phyloP scores from a whole-genome alignment of 352 stramenopile species.

The Pythium vanterpoolii region DNA sequence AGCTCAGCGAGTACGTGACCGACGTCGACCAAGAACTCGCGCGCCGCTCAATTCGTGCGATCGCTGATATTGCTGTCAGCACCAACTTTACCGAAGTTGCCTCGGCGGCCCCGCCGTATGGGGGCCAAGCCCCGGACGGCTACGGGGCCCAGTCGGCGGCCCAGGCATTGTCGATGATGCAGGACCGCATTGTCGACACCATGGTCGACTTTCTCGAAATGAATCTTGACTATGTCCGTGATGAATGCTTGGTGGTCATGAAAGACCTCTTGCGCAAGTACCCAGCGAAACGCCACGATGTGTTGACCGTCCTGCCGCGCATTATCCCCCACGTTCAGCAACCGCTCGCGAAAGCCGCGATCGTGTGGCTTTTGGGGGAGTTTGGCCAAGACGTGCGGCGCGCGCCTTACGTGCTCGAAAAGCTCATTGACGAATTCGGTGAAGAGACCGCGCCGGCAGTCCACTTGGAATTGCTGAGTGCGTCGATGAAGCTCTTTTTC shows the following conservation, averaged over 20 bases:
- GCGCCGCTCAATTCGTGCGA: constrained; percentile 90
- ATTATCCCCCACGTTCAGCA: constrained; percentile 76
- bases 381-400: constrained; percentile 92
- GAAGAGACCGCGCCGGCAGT: constrained; percentile 87
- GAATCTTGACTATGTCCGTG: constrained; percentile 94
- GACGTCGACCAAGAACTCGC: constrained; percentile 93
- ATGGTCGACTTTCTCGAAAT: constrained; percentile 97
- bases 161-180: constrained; percentile 67
- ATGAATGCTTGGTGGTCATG: constrained; percentile 96
- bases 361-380: constrained; percentile 97
- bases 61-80: constrained; percentile 91
- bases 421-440: constrained; percentile 92
- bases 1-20: constrained; percentile 97
- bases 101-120: no score
- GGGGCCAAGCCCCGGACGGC: constrained; percentile 55
- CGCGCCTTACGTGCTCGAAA: constrained; percentile 97
- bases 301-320: constrained; percentile 81
- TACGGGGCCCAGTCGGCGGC: constrained; percentile 66
- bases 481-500: constrained; percentile 98
- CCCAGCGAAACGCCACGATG: constrained; percentile 89
- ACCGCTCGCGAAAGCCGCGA: constrained; percentile 88
- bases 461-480: constrained; percentile 93
- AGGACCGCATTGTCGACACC: constrained; percentile 87
- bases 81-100: constrained; percentile 68
- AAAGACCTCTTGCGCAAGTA: constrained; percentile 96